Conservation (phyloP, 2,329 filamentous ascomycete genomes). For the Fusarium verrucosum region DNA sequence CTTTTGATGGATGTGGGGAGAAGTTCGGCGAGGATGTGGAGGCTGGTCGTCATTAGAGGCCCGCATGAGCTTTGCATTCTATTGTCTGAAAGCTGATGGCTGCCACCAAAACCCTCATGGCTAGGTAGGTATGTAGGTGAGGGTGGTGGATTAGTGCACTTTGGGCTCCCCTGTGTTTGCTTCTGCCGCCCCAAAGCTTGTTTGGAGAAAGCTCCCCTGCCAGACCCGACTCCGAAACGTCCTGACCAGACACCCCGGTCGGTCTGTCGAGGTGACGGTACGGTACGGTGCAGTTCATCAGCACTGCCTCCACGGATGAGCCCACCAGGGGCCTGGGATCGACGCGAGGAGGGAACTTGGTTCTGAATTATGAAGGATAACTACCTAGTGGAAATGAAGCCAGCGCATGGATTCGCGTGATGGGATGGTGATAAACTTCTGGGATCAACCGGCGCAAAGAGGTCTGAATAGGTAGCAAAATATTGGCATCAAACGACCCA, state of each 20-base stretch:
- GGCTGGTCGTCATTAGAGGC: constrained; percentile 42
- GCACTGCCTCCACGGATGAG: constrained; percentile 46
- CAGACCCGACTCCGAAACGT: constrained; percentile 37
- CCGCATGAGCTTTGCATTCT: constrained; percentile 39
- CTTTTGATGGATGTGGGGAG: constrained; percentile 39
- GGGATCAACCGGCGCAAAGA: constrained; percentile 19
- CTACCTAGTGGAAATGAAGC: constrained; percentile 33
- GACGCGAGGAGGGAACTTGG: constrained; percentile 36
- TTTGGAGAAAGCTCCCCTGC: constrained; percentile 41
- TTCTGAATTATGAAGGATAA: constrained; percentile 30
- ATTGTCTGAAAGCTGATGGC: constrained; percentile 22
- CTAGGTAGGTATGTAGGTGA: too few relatives aligned
- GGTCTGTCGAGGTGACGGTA: constrained; percentile 37
- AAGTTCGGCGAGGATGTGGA: constrained; percentile 28
- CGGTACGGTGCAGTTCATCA: constrained; percentile 28
- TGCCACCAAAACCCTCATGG: constrained; percentile 19
- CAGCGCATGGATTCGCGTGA: constrained; percentile 14
- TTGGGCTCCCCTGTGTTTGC: constrained; percentile 37
- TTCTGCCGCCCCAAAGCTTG: constrained; percentile 45
- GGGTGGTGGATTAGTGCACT: constrained; percentile 28
- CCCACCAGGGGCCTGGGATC: constrained; percentile 40
- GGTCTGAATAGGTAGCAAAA: constrained; percentile 33
- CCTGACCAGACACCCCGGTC: constrained; percentile 36
- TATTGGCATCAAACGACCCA: constrained; percentile 27
- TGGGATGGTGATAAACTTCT: constrained; percentile 14